Evolutionary conservation across 1,284 basidiomycete genomes (phyloP), one percentile per base, ranked within the genome.

Genomic region (Ganoderma sinense): DNA sequence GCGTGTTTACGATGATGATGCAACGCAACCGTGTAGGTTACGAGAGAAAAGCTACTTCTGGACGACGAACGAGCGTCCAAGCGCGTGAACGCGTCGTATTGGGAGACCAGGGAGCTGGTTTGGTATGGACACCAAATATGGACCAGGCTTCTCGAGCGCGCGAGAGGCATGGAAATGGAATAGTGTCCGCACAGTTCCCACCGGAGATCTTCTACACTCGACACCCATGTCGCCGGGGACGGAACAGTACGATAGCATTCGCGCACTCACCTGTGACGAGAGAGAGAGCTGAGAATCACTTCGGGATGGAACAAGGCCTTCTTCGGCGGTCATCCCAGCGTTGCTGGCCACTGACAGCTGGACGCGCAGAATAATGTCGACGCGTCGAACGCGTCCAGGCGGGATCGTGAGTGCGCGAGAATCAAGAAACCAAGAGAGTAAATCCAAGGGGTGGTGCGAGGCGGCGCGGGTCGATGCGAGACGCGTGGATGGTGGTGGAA

Each of bases 231-330:
- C 18, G 20, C 29, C 31, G 18, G 55, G 8, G 16, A 18, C 33
- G 8, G 33, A 39, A 5, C 7, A 26, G 48, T 8, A 59, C 11
- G 8, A 10, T 13, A 59, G 20, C 7, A 23, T 20, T 8, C 20
- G n/a, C 11, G 33, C n/a, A 58, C 71, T 51, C 51, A 73, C 72
- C 66, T 73, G 72, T 8, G 72, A 73, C 0, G 64, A 56, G 1
- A 69, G 43, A 5, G 71, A 73, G 16, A 51, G 45, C 20, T 60
- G 60, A 0, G 72, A 73, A 1, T n/a, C 65, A 53, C 63, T 67
- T 14, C 69, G 67, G 20, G 69, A 64, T 13, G 72, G 72, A 36
- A 71, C 59, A 26, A 58, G 39, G 13, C n/a, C 29, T 20, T 65
- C 61, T 20, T 64, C 65, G 18, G 31, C 7, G 4, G 40, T 36